These are phyloP conservation scores for Rhodocollybia butyracea DNA, from an alignment of 768 basidiomycete species.

Conservation along the genomic window DNA sequence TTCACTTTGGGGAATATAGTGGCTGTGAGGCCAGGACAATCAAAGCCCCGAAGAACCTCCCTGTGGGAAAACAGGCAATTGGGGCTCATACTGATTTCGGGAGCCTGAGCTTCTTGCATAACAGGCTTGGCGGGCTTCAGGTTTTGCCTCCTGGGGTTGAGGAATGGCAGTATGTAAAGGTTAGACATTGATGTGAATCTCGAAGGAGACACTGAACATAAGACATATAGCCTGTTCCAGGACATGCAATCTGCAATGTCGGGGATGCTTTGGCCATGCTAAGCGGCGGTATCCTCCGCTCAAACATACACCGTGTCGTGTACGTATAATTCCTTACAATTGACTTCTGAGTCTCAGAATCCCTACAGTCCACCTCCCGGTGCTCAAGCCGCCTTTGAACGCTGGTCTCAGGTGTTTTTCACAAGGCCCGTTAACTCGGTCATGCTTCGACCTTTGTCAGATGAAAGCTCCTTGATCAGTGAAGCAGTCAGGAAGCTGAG, in stretches of 20 bases:
- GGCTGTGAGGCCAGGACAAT: constrained; percentile 23
- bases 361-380: constrained; percentile 43
- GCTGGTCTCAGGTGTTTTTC: constrained; percentile 53
- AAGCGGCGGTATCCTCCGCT: too few relatives aligned
- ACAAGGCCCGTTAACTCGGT: constrained; percentile 40
- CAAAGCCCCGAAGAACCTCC: constrained; percentile 23
- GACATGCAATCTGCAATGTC: constrained; percentile 42
- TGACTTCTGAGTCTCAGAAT: not conserved
- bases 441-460: constrained; percentile 33
- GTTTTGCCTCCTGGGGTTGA: constrained; percentile 24
- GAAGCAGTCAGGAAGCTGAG: constrained; percentile 28
- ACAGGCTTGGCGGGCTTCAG: constrained; percentile 7
- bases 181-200: not conserved
- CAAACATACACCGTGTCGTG: constrained; percentile 50
- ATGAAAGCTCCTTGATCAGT: constrained; percentile 36
- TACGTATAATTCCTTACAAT: constrained; percentile 46
- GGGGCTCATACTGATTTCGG: constrained; percentile 50
- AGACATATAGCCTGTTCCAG: constrained; percentile 35
- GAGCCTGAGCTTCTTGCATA: constrained; percentile 6
- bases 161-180: constrained; percentile 45
- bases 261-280: constrained; percentile 50
- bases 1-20: constrained; percentile 19
- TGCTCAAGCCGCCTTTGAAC: constrained; percentile 33
- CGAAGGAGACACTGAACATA: constrained; percentile 1
- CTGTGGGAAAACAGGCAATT: constrained; percentile 19